A percentile compares a stretch with the other conserved stretches of the same genome.
Conservation (phyloP, 2,329 filamentous ascomycete genomes). For the Penicillium janthinellum region DNA sequence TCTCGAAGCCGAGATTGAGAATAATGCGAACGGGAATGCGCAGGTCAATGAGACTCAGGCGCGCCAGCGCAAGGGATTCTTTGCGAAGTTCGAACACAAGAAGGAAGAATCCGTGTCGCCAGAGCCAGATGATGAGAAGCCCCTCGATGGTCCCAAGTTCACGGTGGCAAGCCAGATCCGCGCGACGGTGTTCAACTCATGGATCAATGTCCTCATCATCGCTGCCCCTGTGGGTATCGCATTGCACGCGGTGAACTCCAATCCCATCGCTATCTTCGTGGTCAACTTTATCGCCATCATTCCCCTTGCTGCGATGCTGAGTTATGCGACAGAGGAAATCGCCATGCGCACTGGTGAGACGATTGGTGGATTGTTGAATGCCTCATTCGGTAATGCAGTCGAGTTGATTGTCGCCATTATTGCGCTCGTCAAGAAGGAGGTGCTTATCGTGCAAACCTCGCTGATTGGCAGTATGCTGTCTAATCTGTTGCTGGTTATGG, state of each 20-base stretch:
- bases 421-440: constrained; percentile 71
- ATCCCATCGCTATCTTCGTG: constrained; percentile 70
- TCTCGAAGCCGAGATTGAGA: constrained; percentile 7
- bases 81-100: constrained; percentile 20
- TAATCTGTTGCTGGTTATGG: constrained; percentile 84
- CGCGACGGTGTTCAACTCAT: constrained; percentile 76
- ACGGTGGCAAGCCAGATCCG: constrained; percentile 50
- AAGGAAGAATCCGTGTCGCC: neutral
- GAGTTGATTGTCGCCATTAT: constrained; percentile 88
- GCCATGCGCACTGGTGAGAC: constrained; percentile 74
- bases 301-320: constrained; percentile 81
- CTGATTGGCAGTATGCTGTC: constrained; percentile 90
- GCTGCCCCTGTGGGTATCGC: constrained; percentile 79
- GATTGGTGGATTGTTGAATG: constrained; percentile 84
- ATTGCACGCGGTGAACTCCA: constrained; percentile 64
- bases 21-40: neutral
- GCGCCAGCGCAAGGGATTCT: constrained; percentile 30
- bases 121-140: constrained; percentile 17
- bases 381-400: constrained; percentile 86
- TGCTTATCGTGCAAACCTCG: constrained; percentile 88
- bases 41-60: constrained; percentile 14
- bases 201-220: constrained; percentile 81
- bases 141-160: constrained; percentile 35
- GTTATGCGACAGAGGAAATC: constrained; percentile 88
- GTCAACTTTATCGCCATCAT: constrained; percentile 95